Evolutionary conservation across 164 flowering plant genomes (phyloP), one percentile per base, ranked within the genome.

Genomic region (Stephania cephalantha): DNA sequence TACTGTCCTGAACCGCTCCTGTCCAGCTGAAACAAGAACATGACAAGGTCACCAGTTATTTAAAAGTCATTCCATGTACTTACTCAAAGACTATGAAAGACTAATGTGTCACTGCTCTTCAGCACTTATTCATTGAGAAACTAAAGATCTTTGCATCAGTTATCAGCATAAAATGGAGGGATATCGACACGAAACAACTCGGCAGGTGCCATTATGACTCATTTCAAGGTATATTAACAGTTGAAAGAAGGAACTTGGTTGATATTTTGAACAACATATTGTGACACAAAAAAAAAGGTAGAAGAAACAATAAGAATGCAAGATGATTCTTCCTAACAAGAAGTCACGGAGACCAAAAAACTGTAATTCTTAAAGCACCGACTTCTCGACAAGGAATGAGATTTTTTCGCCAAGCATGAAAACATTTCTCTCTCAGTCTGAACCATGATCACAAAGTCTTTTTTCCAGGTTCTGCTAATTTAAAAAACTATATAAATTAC

Each of bases 1-100:
- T 72, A 94, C 79, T 76, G 95, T 94, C 82, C 97, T 87, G 85
- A 92, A 91, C 82, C 91, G 87, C 85, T 94, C 98, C 77, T 94
- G 98, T 75, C 98, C 98, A 88, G 98, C 98, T 94, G 91, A 85
- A 85, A 79, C 11, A 82, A 69, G 73, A 48, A 67, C 71, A 71
- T 31, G 74, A 65, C n/a, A 80, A 29, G 42, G 42, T 52, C 35
- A 58, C 15, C 30, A 44, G 48, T 6, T 65, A 67, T 68, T 69
- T 44, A 44, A 44, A 69, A 29, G 11, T 20, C 71, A 12, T 44
- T 18, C 48, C 9, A 42, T 2, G n/a, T 9, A 61, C 66, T 15
- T 10, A 9, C 11, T 10, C 4, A 50, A 50, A 50, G 55, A 50
- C 55, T 50, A 10, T 9, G 55, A 50, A 50, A 50, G 13, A 50